Evolutionary conservation across 805 yeast genomes (phyloP), one percentile per base, ranked within the genome.

Genomic region (Schwanniomyces pseudopolymorphus): DNA sequence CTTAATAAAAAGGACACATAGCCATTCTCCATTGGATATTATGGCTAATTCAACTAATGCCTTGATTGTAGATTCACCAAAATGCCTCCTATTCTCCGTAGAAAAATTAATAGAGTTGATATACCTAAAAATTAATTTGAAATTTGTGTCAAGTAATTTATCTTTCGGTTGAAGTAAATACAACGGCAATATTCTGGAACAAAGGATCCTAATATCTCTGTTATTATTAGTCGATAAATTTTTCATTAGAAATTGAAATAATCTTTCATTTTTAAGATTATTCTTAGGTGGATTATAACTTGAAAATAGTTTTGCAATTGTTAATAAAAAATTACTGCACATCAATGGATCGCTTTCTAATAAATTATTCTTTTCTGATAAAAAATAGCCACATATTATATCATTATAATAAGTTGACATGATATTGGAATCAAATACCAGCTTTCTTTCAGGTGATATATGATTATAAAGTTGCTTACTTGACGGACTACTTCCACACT

Each of bases 1-100:
- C 53, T 82, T 82, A 41, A 86, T 72, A 20, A 89, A 67, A 16
- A 87, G 69, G 1, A 82, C 79, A 59, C 87, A 86, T 36, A 86
- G 74, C 57, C 83, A 72, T 39, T 87, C 90, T 6, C 89, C 94
- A 5, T 76, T 74, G 5, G 84, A 74, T 0, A 84, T 74, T 5
- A 79, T 66, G 0, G 87, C 83, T 28, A 89, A 57, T 43, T 83
- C 87, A 1, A 84, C 81, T 80, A 91, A 81, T 0, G 86, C 74
- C 52, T 63, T 70, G 1, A 82, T 70, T 0, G 81, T 72, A 0
- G 85, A 78, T 58, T 86, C 91, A 7, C 80, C 83, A 42, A 83
- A 56, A 47, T 78, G 71, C 8, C 53, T 53, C 3, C 64, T 61
- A 13, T 59, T 56, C 10, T 57, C 59, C 25, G 42, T 36, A 37